Percentiles rank a stretch among this genome's conserved stretches.
These are phyloP conservation scores for Ustilago cynodontis DNA, from an alignment of 1,284 basidiomycete genomes.

Conservation along the genomic window DNA sequence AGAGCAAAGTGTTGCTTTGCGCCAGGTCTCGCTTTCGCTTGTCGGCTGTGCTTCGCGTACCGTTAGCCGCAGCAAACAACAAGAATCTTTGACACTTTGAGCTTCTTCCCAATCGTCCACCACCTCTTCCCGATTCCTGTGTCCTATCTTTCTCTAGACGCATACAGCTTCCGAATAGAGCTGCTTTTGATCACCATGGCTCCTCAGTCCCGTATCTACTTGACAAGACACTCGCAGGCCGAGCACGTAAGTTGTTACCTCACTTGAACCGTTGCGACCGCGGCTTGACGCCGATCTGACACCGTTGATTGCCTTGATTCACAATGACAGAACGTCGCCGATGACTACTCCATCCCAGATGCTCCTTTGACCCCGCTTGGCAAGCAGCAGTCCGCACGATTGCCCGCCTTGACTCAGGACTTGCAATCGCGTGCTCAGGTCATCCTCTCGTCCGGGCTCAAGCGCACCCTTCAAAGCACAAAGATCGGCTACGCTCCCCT, in stretches of 20 bases:
- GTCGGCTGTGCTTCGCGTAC: neutral
- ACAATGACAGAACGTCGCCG: slow-evolving; percentile 51
- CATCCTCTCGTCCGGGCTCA: slow-evolving; percentile 62
- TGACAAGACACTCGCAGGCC: slow-evolving; percentile 64
- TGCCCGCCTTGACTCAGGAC: slow-evolving; percentile 52
- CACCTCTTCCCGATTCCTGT: neutral
- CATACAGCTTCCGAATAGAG: neutral
- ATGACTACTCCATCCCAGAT: slow-evolving; percentile 64
- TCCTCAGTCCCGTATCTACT: slow-evolving; percentile 55
- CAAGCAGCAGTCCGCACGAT: slow-evolving; percentile 60
- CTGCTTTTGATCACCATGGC: slow-evolving; percentile 25
- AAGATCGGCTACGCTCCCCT: slow-evolving; percentile 61
- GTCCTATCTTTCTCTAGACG: slow-evolving; percentile 1
- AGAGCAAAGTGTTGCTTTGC: neutral
- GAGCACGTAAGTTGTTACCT: slow-evolving; percentile 55
- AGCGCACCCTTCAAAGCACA: slow-evolving; percentile 67
- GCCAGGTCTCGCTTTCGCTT: slow-evolving; percentile 1
- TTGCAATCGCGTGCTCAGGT: slow-evolving; percentile 58
- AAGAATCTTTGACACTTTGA: neutral
- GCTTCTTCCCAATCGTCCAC: neutral
- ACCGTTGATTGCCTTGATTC: neutral
- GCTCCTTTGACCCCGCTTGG: slow-evolving; percentile 67
- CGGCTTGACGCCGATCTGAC: neutral
- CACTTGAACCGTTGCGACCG: neutral
- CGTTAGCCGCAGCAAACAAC: neutral